These are phyloP conservation scores for Elsinoe perseae DNA, from an alignment of 2,329 filamentous ascomycete genomes.

Conservation along the genomic window DNA sequence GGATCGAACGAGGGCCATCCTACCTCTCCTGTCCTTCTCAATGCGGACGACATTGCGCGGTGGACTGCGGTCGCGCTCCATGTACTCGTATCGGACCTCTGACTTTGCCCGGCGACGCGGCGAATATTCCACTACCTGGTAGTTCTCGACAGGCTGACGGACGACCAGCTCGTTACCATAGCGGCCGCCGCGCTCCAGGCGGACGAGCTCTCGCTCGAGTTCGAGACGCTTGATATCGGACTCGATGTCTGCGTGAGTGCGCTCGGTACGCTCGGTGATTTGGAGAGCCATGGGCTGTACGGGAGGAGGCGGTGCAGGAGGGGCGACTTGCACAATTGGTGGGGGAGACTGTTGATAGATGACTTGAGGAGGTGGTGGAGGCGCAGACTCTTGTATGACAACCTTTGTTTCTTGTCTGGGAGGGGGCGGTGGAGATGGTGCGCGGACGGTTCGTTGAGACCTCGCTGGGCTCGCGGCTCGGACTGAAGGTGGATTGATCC, in stretches of 20 bases:
- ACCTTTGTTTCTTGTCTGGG: constrained; percentile 24
- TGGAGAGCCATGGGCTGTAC: constrained; percentile 32
- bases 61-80: constrained; percentile 36
- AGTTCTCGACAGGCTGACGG: constrained; percentile 37
- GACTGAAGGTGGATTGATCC: constrained; percentile 34
- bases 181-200: constrained; percentile 45
- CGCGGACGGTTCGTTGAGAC: constrained; percentile 23
- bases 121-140: constrained; percentile 36
- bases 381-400: constrained; percentile 24
- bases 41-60: constrained; percentile 57
- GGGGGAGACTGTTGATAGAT: constrained; percentile 27
- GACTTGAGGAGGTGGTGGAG: constrained; percentile 22
- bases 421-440: constrained; percentile 18
- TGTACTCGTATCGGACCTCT: constrained; percentile 55
- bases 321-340: constrained; percentile 26
- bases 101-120: constrained; percentile 42
- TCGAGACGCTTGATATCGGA: constrained; percentile 66
- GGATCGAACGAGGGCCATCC: constrained; percentile 77
- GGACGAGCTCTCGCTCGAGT: constrained; percentile 52
- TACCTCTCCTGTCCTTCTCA: constrained; percentile 92
- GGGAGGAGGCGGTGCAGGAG: constrained; percentile 21
- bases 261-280: constrained; percentile 39
- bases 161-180: constrained; percentile 29
- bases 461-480: constrained; percentile 21
- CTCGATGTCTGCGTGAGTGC: constrained; percentile 57